A percentile compares a stretch with the other conserved stretches of the same genome.
phyloP scores from a whole-genome alignment of 352 stramenopile species.

The Globisporangium spiculum region DNA sequence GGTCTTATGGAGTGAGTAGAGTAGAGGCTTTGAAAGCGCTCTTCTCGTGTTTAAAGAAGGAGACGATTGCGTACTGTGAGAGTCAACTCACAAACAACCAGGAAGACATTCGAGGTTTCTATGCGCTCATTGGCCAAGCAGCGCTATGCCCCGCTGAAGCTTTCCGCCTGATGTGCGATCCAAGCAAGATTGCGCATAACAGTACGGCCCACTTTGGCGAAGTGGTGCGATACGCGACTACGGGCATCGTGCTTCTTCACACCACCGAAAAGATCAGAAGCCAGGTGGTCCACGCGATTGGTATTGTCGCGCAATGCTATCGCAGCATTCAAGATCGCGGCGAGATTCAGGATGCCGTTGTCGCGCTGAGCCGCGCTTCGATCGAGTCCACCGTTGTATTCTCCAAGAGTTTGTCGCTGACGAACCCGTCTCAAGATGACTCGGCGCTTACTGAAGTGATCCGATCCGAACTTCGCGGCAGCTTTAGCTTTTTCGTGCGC shows the following conservation, averaged over 20 bases:
- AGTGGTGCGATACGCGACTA: slow-evolving; percentile 41
- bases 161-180: slow-evolving; percentile 40
- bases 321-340: slow-evolving; percentile 18
- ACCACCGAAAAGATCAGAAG: slow-evolving; percentile 35
- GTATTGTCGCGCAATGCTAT: slow-evolving; percentile 34
- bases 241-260: slow-evolving; percentile 50
- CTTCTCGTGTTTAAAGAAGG: slow-evolving; percentile 36
- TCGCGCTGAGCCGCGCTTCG: slow-evolving; percentile 38
- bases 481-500: slow-evolving; percentile 30
- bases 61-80: slow-evolving; percentile 27
- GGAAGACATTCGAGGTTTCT: slow-evolving; percentile 14
- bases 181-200: slow-evolving; percentile 25
- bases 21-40: slow-evolving; percentile 41
- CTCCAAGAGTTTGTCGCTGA: slow-evolving; percentile 26
- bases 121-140: slow-evolving; percentile 28
- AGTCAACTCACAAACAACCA: not conserved
- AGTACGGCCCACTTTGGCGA: slow-evolving; percentile 32
- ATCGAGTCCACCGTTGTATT: slow-evolving; percentile 41
- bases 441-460: slow-evolving; percentile 17
- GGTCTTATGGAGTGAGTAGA: slow-evolving; percentile 28
- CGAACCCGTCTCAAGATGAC: not conserved
- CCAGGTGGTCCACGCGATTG: slow-evolving; percentile 33
- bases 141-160: slow-evolving; percentile 42
- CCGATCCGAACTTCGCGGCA: slow-evolving; percentile 25
- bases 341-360: slow-evolving; percentile 28